Base-by-base conservation (phyloP, 2,329 filamentous ascomycete genomes). In the Macrophomina phaseolina region DNA sequence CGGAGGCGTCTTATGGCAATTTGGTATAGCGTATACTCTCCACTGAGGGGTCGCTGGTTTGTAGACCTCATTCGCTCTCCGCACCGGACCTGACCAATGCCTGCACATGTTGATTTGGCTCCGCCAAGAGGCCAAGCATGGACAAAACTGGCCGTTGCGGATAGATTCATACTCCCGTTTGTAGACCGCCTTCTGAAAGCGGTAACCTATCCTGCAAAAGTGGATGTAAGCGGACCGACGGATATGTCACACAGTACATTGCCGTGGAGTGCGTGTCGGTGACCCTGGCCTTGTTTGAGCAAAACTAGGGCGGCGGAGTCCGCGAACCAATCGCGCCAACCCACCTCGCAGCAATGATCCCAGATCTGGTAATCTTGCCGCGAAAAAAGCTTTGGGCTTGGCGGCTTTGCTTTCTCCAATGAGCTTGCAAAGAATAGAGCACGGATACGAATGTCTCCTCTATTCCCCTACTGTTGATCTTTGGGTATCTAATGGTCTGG, bases 1-100 rank as follows among this genome's bases (percentile, higher is more conserved):
- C 58, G 42, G 58, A 62, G 58, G 42, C 58, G 42, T 49, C 45
- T 49, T 48, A 12, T 51, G 30, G 32, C 48, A 32, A 34, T 23
- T 3, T 34, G 40, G 40, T 45, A 36, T 30, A 12, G 55, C 40
- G 55, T 23, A 8, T 6, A 16, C 1, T 16, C 23, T 30, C 53
- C 53, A 58, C 42, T 58, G 11, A 40, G 23, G 18, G n/a, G 5
- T 14, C 23, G 38, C 40, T 34, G 14, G 28, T 46, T 60, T 7
- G 28, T 16, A 45, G 16, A 18, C 28, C 23, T 23, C 23, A 23
- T 23, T 23, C 23, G 23, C 23, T 23, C 23, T 23, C 23, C 23
- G 23, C 23, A 23, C 23, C 23, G 23, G 23, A 2, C 23, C 23
- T 23, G 23, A 23, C 23, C 23, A 3, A 12, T 6, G 16, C 28